phyloP scores from a whole-genome alignment of 2,329 filamentous ascomycete species.

The Diaporthe amygdali region DNA sequence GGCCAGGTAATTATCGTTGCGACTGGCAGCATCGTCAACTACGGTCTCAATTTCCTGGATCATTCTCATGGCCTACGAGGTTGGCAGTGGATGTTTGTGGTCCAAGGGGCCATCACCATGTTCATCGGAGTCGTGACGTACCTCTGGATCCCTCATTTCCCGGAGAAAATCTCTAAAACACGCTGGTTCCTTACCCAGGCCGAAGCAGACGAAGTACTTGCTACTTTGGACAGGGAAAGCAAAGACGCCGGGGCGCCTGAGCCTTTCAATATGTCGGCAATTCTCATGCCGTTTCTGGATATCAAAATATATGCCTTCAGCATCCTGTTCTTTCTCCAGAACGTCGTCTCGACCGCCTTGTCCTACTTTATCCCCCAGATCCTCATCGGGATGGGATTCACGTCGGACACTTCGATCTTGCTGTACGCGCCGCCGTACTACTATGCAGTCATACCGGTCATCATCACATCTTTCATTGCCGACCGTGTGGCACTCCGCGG shows the following conservation, averaged over 20 bases:
- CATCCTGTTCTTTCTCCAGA: slow-evolving; percentile 69
- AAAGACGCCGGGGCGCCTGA: slow-evolving; percentile 61
- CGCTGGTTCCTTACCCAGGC: slow-evolving; percentile 61
- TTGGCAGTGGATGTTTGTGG: slow-evolving; percentile 74
- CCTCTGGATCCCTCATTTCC: slow-evolving; percentile 76
- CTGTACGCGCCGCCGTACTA: slow-evolving; percentile 72
- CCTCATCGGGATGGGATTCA: slow-evolving; percentile 61
- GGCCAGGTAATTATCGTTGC: slow-evolving; percentile 70
- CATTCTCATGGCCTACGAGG: slow-evolving; percentile 61
- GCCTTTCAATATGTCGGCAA: slow-evolving; percentile 58
- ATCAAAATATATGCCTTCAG: slow-evolving; percentile 69
- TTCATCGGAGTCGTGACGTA: slow-evolving; percentile 65
- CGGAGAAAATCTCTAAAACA: slow-evolving; percentile 62
- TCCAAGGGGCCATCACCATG: slow-evolving; percentile 67
- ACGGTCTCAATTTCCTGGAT: slow-evolving; percentile 68
- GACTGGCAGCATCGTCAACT: slow-evolving; percentile 72
- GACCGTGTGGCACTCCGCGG: slow-evolving; percentile 66
- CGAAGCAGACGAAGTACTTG: slow-evolving; percentile 61
- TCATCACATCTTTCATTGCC: slow-evolving; percentile 66
- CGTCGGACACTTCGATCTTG: slow-evolving; percentile 58
- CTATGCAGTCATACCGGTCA: slow-evolving; percentile 67
- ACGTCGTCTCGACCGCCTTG: slow-evolving; percentile 68
- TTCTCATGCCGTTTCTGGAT: slow-evolving; percentile 63
- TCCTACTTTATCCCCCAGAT: slow-evolving; percentile 71
- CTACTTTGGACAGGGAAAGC: slow-evolving; percentile 64